Conservation (phyloP, 129 eudicot genomes). For the Kitagawia praeruptora region DNA sequence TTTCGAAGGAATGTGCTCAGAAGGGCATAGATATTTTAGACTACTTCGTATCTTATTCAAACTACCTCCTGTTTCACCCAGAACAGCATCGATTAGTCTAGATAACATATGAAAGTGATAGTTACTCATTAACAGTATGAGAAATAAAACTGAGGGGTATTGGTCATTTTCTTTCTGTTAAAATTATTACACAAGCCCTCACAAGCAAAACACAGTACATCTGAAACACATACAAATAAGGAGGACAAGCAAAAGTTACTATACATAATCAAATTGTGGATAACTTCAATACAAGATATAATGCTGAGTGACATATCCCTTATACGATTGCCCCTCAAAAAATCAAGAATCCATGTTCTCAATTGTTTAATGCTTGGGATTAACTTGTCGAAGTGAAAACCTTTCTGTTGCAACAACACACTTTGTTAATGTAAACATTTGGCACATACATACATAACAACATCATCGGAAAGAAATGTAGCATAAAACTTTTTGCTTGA, state of each 20-base stretch:
- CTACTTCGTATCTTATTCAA: constrained; percentile 48
- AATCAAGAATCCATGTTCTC: not conserved
- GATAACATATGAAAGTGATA: not conserved
- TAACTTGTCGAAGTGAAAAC: not conserved
- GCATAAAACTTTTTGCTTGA: not conserved
- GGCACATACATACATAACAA: not conserved
- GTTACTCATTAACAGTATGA: not conserved
- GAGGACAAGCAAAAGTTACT: not conserved
- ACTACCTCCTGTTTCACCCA: constrained; percentile 54
- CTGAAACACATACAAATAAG: not conserved
- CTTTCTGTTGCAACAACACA: not conserved
- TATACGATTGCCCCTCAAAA: not conserved
- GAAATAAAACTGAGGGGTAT: not conserved
- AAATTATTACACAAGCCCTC: not conserved
- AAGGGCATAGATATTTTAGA: constrained; percentile 69
- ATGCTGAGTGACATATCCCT: not conserved
- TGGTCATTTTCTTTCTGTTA: not conserved
- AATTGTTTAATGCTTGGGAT: not conserved
- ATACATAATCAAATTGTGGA: too few relatives aligned
- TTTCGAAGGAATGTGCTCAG: constrained; percentile 75
- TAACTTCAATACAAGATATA: not conserved
- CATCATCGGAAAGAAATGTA: not conserved
- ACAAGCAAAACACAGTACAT: not conserved
- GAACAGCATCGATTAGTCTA: constrained; percentile 2
- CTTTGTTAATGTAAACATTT: not conserved